Evolutionary conservation across 257 asterid species (phyloP).

Genomic region (Solanum gandarillasii): DNA sequence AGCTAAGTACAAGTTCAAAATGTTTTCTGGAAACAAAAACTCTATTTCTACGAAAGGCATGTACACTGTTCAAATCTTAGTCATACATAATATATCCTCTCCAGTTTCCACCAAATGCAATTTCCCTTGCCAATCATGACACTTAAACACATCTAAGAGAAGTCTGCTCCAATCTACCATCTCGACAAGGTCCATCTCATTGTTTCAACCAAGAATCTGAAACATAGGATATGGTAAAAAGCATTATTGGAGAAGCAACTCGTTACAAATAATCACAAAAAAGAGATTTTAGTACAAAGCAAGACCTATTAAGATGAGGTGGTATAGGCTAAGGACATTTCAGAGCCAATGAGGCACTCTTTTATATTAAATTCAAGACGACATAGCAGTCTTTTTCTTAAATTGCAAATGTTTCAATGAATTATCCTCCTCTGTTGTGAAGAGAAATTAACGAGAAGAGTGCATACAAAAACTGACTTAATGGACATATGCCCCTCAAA

Average conservation of each 20-base stretch:
- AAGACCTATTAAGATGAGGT: neutral
- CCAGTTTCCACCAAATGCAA: too few species aligned
- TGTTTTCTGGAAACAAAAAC: too few species aligned
- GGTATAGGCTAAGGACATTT: neutral
- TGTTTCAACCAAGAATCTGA: neutral
- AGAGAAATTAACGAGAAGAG: neutral
- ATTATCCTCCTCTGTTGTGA: neutral
- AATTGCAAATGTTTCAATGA: neutral
- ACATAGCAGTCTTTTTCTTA: neutral
- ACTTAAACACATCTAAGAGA: too few species aligned
- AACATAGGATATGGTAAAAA: neutral
- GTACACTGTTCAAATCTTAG: too few species aligned
- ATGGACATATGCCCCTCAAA: too few species aligned
- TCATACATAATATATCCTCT: too few species aligned
- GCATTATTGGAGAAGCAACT: neutral
- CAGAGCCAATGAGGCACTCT: neutral
- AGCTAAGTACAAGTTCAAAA: too few species aligned
- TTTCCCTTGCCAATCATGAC: too few species aligned
- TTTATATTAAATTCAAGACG: neutral
- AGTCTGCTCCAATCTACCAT: too few species aligned
- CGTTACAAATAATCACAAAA: neutral
- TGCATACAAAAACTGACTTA: neutral
- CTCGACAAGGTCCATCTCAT: too few species aligned
- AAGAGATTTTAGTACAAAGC: neutral
- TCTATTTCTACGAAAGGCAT: too few species aligned